Evolutionary conservation across 176 grass and related monocot species (phyloP).

Genomic region (Dendrocalamus sinicus): DNA sequence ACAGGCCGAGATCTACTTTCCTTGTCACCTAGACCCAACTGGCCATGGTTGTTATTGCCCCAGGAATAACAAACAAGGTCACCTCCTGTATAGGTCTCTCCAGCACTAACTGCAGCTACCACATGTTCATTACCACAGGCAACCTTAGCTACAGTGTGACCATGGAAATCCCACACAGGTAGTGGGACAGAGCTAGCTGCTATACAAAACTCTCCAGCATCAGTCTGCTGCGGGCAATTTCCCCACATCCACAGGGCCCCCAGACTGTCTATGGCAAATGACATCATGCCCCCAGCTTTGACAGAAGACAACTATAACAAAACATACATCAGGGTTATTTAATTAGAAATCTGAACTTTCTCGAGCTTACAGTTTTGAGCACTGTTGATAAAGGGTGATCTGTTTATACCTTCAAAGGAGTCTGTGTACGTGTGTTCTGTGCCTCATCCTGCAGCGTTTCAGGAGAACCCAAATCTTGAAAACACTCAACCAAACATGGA

Average conservation of each 20-base stretch:
- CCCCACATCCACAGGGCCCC: slow-evolving; percentile 97
- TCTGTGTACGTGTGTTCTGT: neutral
- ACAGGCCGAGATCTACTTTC: slow-evolving; percentile 66
- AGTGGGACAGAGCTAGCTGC: slow-evolving; percentile 58
- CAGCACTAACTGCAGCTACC: slow-evolving; percentile 79
- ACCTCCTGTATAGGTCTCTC: slow-evolving; percentile 65
- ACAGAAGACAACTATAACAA: slow-evolving; percentile 71
- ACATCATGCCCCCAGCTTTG: slow-evolving; percentile 98
- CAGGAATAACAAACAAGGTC: slow-evolving; percentile 84
- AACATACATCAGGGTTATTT: slow-evolving; percentile 25
- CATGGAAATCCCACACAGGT: slow-evolving; percentile 94
- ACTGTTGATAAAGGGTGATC: neutral
- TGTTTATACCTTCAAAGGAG: slow-evolving; percentile 69
- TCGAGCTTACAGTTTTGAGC: slow-evolving; percentile 1
- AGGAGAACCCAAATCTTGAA: slow-evolving; percentile 71
- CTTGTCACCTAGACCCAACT: slow-evolving; percentile 89
- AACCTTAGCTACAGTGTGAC: slow-evolving; percentile 85
- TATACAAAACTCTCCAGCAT: slow-evolving; percentile 67
- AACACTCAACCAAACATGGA: slow-evolving; percentile 77
- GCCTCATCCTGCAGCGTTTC: slow-evolving; percentile 54
- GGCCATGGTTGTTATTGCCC: slow-evolving; percentile 92
- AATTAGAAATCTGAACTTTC: slow-evolving; percentile 26
- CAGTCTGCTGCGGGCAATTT: slow-evolving; percentile 70
- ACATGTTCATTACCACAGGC: slow-evolving; percentile 98
- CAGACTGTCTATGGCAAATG: slow-evolving; percentile 91